A percentile compares a stretch with the other conserved stretches of the same genome.
These are phyloP conservation scores for Coleophoma cylindrospora DNA, from an alignment of 2,329 filamentous ascomycete species.

Conservation along the genomic window DNA sequence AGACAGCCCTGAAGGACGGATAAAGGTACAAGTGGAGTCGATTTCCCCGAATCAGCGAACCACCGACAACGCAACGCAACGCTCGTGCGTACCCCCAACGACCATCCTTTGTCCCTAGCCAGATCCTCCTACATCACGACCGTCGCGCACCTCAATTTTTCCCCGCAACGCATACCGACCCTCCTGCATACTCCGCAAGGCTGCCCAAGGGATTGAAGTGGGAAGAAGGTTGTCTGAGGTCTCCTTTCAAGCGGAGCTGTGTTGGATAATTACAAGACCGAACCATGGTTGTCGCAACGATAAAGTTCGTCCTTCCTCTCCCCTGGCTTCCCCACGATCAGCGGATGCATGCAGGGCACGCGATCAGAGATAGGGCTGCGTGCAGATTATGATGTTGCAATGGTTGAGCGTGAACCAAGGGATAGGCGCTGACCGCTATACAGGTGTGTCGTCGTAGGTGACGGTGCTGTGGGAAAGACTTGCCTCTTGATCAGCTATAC, in stretches of 20 bases:
- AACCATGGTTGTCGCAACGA: constrained; percentile 51
- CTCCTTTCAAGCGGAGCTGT: not conserved
- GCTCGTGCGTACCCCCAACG: not conserved
- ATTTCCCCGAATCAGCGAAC: not conserved
- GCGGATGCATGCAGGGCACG: not conserved
- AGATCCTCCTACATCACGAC: constrained; percentile 1
- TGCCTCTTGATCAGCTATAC: constrained; percentile 99
- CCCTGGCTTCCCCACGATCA: constrained; percentile 4
- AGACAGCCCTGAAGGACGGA: not conserved
- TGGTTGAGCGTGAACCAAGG: not conserved
- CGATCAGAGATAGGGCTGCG: not conserved
- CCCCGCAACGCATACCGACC: too few relatives aligned
- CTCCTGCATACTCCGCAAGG: too few relatives aligned
- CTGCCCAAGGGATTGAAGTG: too few relatives aligned
- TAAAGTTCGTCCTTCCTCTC: constrained; percentile 45
- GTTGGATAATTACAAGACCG: constrained; percentile 3
- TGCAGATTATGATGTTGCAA: not conserved
- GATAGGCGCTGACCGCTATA: constrained; percentile 14
- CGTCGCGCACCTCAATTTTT: not conserved
- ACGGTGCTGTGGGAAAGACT: constrained; percentile 99
- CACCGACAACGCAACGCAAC: not conserved
- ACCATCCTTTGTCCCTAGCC: not conserved
- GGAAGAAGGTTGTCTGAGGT: not conserved
- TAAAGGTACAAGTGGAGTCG: constrained; percentile 1
- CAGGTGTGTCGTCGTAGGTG: constrained; percentile 97